Conservation (phyloP, 495 filamentous ascomycete species). For the Cetradonia linearis region DNA sequence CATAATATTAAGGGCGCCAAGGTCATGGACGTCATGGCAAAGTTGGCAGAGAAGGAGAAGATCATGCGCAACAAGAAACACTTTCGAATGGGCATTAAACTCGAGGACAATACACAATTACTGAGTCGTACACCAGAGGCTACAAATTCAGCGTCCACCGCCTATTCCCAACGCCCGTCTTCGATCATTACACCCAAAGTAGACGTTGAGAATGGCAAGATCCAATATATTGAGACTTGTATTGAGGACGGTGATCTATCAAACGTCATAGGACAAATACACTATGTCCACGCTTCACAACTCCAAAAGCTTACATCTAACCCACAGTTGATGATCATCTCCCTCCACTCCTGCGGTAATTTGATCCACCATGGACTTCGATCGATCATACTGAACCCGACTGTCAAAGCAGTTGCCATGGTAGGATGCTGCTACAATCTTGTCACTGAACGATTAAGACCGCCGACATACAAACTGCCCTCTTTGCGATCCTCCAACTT, state of each 20-base stretch:
- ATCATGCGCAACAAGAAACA: slow-evolving; percentile 67
- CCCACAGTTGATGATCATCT: slow-evolving; percentile 67
- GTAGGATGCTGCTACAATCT: slow-evolving; percentile 98
- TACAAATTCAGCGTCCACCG: not conserved
- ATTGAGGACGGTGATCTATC: slow-evolving; percentile 52
- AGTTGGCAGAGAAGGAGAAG: slow-evolving; percentile 55
- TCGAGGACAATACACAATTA: not conserved
- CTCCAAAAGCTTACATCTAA: not conserved
- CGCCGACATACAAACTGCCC: slow-evolving; percentile 74
- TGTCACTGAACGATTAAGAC: slow-evolving; percentile 77
- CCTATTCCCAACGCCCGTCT: not conserved
- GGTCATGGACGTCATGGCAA: slow-evolving; percentile 66
- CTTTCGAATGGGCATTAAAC: slow-evolving; percentile 37
- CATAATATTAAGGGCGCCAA: slow-evolving; percentile 79
- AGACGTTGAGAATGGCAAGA: slow-evolving; percentile 30
- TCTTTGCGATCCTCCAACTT: slow-evolving; percentile 49
- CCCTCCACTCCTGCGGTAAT: slow-evolving; percentile 94
- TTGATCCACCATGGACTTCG: slow-evolving; percentile 89
- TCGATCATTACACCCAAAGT: not conserved
- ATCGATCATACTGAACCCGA: slow-evolving; percentile 70
- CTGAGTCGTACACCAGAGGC: slow-evolving; percentile 34
- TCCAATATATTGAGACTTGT: slow-evolving; percentile 48
- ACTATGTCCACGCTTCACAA: not conserved
- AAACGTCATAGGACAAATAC: slow-evolving; percentile 38
- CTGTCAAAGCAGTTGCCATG: slow-evolving; percentile 78